Evolutionary conservation across 1,284 basidiomycete species (phyloP), one percentile per base, ranked within the genome.

Genomic region (Fomitiporia mediterranea): DNA sequence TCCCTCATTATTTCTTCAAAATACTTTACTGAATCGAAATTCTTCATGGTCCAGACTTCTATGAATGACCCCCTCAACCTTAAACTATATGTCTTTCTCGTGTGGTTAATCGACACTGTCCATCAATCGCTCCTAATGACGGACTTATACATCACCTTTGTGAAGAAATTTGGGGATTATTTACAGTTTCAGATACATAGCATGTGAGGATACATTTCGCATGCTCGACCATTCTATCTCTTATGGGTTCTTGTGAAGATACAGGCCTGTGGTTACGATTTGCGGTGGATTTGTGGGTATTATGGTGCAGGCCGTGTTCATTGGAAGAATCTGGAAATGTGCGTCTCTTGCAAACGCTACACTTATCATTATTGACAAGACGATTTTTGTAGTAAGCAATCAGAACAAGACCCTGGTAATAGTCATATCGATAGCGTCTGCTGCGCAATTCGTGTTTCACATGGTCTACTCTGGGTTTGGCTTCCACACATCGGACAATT

Each of bases 91-190:
- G 34, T 54, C 23, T 13, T 57, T 25, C 15, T 46, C 3, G 17
- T 38, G 6, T 55, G 57, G 53, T 17, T 37, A 7, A 40, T 58
- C 28, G 57, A 58, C 28, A 58, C 57, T 6, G 30, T 44, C 8
- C 55, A 58, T 35, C 53, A 49, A 27, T 38, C 38, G 11, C 47
- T 58, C 23, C 32, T 58, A 34, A 35, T 46, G 44, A 56, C 56
- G 19, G 39, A 28, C 7, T 11, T 44, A 15, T 58, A 58, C 46
- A 43, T 44, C 19, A 56, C 56, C 48, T 46, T 58, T 30, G 48
- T 58, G 8, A 40, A 19, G 21, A 25, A 51, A 17, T 56, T 40
- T 23, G 43, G 25, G n/a, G n/a, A n/a, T 30, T 38, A 58, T 35
- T 19, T 47, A 3, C 35, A 25, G 17, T 44, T 39, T 21, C 21